These are phyloP conservation scores for Polytolypa hystricis DNA, from an alignment of 2,329 filamentous ascomycete species.

Conservation along the genomic window DNA sequence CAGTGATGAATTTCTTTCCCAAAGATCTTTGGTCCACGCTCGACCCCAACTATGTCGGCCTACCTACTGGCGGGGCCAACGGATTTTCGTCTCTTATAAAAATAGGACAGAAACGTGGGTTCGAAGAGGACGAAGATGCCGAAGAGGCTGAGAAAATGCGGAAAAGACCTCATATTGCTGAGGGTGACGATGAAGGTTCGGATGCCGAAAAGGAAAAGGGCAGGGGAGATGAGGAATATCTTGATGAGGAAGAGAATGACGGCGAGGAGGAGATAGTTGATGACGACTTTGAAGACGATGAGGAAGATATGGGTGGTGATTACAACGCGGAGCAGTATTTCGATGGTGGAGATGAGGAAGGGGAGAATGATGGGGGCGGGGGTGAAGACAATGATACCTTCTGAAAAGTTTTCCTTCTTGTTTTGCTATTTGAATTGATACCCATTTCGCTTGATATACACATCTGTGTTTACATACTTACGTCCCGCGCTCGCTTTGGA, in stretches of 20 bases:
- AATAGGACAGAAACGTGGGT: conserved; percentile 24
- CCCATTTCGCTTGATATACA: too few species aligned
- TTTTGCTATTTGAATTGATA: conserved; percentile 9
- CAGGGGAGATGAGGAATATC: conserved; percentile 29
- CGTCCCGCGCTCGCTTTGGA: too few species aligned
- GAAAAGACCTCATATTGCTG: conserved; percentile 25
- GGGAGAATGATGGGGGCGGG: conserved; percentile 44
- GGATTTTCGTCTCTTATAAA: conserved; percentile 18
- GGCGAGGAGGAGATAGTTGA: conserved; percentile 44
- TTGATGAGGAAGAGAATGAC: conserved; percentile 36
- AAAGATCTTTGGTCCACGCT: conserved; percentile 46
- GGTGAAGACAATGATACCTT: conserved; percentile 40
- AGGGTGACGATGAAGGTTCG: conserved; percentile 22
- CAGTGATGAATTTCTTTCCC: conserved; percentile 49
- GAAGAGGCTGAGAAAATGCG: conserved; percentile 8
- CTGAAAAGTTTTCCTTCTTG: conserved; percentile 22
- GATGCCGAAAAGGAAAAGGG: conserved; percentile 23
- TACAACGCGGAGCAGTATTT: conserved; percentile 57
- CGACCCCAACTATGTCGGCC: conserved; percentile 29
- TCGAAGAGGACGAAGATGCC: conserved; percentile 32
- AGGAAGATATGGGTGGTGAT: conserved; percentile 48
- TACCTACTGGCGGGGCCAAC: conserved; percentile 26
- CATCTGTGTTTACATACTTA: too few species aligned
- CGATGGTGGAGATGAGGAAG: conserved; percentile 46
- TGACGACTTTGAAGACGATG: conserved; percentile 50